Base-by-base conservation (phyloP, 78 protist genomes). In the Diacronema lutheri region DNA sequence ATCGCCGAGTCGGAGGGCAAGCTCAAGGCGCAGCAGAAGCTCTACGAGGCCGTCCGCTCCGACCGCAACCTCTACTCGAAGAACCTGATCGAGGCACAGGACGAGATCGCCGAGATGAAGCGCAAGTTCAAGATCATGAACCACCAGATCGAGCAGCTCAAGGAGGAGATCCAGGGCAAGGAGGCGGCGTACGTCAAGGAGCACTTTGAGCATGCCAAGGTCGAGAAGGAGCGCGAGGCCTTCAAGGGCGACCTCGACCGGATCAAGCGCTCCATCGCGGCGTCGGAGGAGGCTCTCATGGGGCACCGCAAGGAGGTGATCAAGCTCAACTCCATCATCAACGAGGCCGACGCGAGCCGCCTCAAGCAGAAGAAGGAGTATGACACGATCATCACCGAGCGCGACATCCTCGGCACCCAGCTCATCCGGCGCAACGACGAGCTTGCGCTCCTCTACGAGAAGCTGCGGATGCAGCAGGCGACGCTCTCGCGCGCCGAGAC, bases 341-440 rank as follows among this genome's bases (percentile, higher is more conserved):
- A 25, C 64, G 94, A 90, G 68, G 91, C 93, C 31, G 96, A 94
- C 61, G 41, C 61, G 20, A 93, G 92, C 81, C 62, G 90, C 14
- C 56, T 25, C 37, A 76, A 86, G 26, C 96, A 93, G 88, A 68
- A 77, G 84, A 92, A 94, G 83, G 90, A 93, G 61, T 86, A 73
- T 78, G 89, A 92, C 23, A 33, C 4, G 46, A 94, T 94, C 55
- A 85, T 91, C 56, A 78, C 69, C 71, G 97, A 95, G 91, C 82
- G 97, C 21, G 97, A 96, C 73, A 90, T 93, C 57, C 85, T 95
- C 25, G 96, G 94, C 62, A 82, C 94, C 21, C 96, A 96, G 87
- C 90, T 96, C 38, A 92, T 95, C 71, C 93, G 96, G 4, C 92
- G 97, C 58, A 94, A 95, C 93, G 97, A 93, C 87, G 97, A 96